phyloP scores from a whole-genome alignment of 2,329 filamentous ascomycete genomes.

The Penicillium glabrum region DNA sequence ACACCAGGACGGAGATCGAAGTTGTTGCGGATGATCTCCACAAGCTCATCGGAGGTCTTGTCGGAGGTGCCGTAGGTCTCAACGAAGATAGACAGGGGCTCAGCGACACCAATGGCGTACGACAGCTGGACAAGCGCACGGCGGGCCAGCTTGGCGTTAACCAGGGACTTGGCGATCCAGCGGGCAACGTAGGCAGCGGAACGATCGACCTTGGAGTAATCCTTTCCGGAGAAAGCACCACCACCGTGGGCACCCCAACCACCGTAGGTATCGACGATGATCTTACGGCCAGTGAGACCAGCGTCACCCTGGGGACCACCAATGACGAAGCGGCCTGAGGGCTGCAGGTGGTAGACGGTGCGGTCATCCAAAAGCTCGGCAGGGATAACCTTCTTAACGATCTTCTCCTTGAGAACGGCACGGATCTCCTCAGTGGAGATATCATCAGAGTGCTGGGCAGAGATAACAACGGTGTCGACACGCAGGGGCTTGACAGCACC shows the following conservation, averaged over 20 bases:
- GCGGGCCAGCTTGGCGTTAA: slow-evolving; percentile 82
- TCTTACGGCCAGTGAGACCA: slow-evolving; percentile 98
- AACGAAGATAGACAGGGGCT: slow-evolving; percentile 97
- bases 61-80: slow-evolving; percentile 95
- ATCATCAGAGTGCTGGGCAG: slow-evolving; percentile 85
- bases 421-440: slow-evolving; percentile 90
- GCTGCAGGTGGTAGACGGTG: slow-evolving; percentile 98
- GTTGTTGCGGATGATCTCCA: slow-evolving; percentile 91
- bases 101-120: slow-evolving; percentile 97
- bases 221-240: slow-evolving; percentile 99
- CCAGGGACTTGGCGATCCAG: slow-evolving; percentile 99
- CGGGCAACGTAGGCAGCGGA: slow-evolving; percentile 95
- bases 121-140: slow-evolving; percentile 96
- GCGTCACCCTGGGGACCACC: slow-evolving; percentile 98
- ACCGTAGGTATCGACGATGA: slow-evolving; percentile 99
- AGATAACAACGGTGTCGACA: slow-evolving; percentile 96
- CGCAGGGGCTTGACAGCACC: slow-evolving; percentile 85
- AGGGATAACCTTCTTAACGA: slow-evolving; percentile 93
- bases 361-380: slow-evolving; percentile 87
- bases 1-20: slow-evolving; percentile 98
- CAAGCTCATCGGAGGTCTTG: slow-evolving; percentile 87
- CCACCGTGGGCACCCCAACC: slow-evolving; percentile 99
- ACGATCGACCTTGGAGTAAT: slow-evolving; percentile 99
- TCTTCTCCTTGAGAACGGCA: slow-evolving; percentile 95
- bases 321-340: slow-evolving; percentile 97